Base-by-base conservation (phyloP, 2,329 filamentous ascomycete species). In the Pseudogymnoascus sp. region DNA sequence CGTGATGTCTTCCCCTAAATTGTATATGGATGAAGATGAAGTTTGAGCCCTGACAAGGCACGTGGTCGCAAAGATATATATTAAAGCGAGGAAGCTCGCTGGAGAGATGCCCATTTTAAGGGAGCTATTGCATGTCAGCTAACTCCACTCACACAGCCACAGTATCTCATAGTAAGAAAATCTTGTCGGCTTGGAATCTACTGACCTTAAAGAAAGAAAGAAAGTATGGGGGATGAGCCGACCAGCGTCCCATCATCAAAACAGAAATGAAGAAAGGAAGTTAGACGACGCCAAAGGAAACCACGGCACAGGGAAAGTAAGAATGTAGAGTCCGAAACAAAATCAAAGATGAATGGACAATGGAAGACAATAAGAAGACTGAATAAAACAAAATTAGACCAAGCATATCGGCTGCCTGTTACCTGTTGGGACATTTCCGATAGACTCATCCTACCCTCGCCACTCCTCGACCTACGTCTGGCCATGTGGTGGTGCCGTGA, bases 1-100 rank as follows among this genome's bases (percentile, higher is more conserved):
- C 60, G 66, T 70, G 26, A 72, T 55, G 52, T 72, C 68, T 60
- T 16, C 23, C 26, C 43, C 43, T 29, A 52, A 29, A 6, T 16
- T 52, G 23, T 52, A 52, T 52, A 12, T 52, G 14, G 43, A 14
- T 26, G 21, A 49, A 49, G 41, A 49, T 12, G 41, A 26, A 49
- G 21, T 29, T 23, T 52, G 23, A 12, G 43, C 43, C n/a, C 23
- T 52, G 23, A 52, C 43, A 52, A 16, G n/a, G n/a, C 7, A 5
- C 14, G 43, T 29, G 16, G 43, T 29, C 43, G 23, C 23, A 16
- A 52, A 23, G 23, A 52, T 2, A 29, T 52, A 52, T 52, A 52
- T 52, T 52, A 52, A 52, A 10, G 43, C 43, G 43, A 52, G 43
- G 14, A 52, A 29, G 7, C 43, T 52, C 43, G 43, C 43, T 29